Base-by-base conservation (phyloP, 2,329 filamentous ascomycete species). In the Diaporthe nobilis region DNA sequence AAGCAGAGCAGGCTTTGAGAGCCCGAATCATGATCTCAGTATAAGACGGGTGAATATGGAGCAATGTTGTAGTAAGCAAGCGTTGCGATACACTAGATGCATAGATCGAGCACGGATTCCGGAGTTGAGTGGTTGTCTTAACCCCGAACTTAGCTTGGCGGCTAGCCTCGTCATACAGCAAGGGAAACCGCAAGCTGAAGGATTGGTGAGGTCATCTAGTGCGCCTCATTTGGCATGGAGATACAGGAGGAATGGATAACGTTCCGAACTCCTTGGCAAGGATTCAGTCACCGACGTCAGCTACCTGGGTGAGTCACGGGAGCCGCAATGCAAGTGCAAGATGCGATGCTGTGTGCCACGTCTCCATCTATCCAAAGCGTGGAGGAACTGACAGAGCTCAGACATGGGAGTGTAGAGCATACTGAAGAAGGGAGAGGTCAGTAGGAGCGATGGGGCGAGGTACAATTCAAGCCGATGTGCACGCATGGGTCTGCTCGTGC, bases 91-190 rank as follows among this genome's bases (percentile, higher is more conserved):
- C 10, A 39, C 10, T 39, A 4, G 37, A 8, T 39, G 17, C 8
- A 6, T 3, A 42, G 15, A 22, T 37, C 25, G 13, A 20, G 28
- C 15, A 55, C 49, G 49, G 42, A 70, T 55, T 70, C 31, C 65
- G 49, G 49, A 55, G 15, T 31, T 55, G 65, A 42, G 47, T 55
- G 31, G 20, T 2, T 53, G 7, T 25, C 22, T 25, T 15, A 39
- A 68, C 9, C 47, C 65, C 65, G 65, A 22, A 13, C 6, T 53
- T 68, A 28, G 65, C 65, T 68, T 68, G 65, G 65, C 65, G 13
- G 65, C 65, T 55, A 70, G 65, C 49, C n/a, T 53, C 34, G 34
- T 31, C 34, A 37, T 13, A 42, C 34, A 42, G 15, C 13, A 13
- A 2, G 13, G 13, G 49, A 31, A 15, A 15, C 10, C 2, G 12